Evolutionary conservation across 495 filamentous ascomycete genomes (phyloP).

Genomic region (Talaromyces stipitatus): DNA sequence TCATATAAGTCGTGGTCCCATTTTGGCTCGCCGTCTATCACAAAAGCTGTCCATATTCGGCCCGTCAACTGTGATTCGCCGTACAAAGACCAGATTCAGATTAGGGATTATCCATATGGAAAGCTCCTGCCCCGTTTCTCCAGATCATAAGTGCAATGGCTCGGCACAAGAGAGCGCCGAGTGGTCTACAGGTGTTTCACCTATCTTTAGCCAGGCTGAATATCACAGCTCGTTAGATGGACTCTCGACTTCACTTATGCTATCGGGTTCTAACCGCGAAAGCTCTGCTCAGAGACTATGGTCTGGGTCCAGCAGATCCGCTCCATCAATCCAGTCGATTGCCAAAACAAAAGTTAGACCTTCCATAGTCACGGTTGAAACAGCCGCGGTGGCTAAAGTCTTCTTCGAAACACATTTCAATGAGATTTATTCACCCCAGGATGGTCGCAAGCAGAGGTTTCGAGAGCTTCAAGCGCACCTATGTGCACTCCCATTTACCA

Average conservation of each 20-base stretch:
- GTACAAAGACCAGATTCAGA: conserved; percentile 33
- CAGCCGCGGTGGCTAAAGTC: conserved; percentile 70
- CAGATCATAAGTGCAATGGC: conserved; percentile 17
- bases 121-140: conserved; percentile 8
- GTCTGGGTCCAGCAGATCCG: background rate
- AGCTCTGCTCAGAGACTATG: background rate
- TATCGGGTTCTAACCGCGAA: background rate
- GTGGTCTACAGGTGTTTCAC: conserved; percentile 23
- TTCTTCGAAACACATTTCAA: conserved; percentile 82
- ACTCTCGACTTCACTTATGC: conserved; percentile 1
- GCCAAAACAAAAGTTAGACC: conserved; percentile 23
- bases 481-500: conserved; percentile 36
- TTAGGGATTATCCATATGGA: conserved; percentile 29
- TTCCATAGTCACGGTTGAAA: conserved; percentile 70
- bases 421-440: conserved; percentile 44
- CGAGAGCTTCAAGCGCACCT: conserved; percentile 60
- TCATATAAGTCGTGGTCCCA: conserved; percentile 13
- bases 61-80: conserved; percentile 47
- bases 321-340: background rate
- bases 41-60: conserved; percentile 44
- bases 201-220: conserved; percentile 6
- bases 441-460: conserved; percentile 58
- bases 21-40: conserved; percentile 36
- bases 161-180: conserved; percentile 30
- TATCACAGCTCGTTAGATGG: conserved; percentile 3